Base-by-base conservation (phyloP, 1,284 basidiomycete genomes). In the Malassezia psittaci region DNA sequence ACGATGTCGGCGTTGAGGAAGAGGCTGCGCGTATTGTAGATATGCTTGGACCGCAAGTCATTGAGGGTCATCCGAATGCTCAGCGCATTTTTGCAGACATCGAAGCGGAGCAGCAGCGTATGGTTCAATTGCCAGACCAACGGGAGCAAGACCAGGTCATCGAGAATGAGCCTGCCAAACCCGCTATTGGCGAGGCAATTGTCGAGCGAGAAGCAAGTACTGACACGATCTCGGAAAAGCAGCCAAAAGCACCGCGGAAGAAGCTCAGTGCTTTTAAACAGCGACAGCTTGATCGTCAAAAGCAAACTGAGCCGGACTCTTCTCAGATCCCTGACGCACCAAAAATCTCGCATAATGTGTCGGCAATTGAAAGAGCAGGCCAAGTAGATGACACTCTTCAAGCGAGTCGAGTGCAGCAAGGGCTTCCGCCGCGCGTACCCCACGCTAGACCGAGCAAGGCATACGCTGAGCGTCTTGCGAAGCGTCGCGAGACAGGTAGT, bases 371-470 rank as follows among this genome's bases (percentile, higher is more conserved):
- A 40, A 36, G 68, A 2, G 66, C 69, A 5, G 54, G 51, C 1
- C 51, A 64, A 8, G 57, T 57, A 1, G 69, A 72, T 34, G 66
- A 68, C 7, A 48, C 54, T 37, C 47, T 67, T 32, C 51, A 51
- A 29, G 18, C 49, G 34, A 50, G 58, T 13, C 52, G 66, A 12
- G 47, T 54, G 39, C 48, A 51, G 19, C 54, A 62, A 51, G 69
- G 68, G 2, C 60, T 71, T n/a, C 59, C 61, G 7, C 64, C 69
- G 2, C 63, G 58, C 5, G 62, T 69, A 1, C 70, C 70, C 3
- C 70, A 73, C 44, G 70, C 70, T 6, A 45, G 70, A 13, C 70
- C 70, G 13, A 62, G 64, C n/a, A 73, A 73, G 48, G 69, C 70
- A 29, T 73, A 62, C 48, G 66, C 66, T 0, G 65, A 65, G 37